Evolutionary conservation across 495 filamentous ascomycete genomes (phyloP).

Genomic region (Umbilicaria muhlenbergii): DNA sequence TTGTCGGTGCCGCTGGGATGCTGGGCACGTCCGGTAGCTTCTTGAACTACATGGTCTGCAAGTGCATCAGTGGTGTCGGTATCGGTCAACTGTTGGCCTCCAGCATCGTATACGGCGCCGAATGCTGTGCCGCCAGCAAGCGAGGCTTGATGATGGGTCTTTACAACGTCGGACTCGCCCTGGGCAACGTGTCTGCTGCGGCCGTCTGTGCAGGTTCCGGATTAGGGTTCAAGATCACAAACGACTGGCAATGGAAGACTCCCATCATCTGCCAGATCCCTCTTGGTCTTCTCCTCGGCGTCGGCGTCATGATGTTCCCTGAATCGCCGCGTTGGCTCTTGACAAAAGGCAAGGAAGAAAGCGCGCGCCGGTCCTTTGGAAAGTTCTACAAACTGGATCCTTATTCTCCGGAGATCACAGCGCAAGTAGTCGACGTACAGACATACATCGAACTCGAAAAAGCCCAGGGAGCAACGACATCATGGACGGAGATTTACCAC

Average conservation of each 20-base stretch:
- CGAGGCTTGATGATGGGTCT: conserved; percentile 15
- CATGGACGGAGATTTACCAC: conserved; percentile 15
- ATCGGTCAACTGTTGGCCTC: conserved; percentile 15
- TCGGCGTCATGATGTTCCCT: conserved; percentile 18
- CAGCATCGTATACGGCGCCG: conserved; percentile 15
- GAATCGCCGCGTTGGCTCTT: conserved; percentile 20
- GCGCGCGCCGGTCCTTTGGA: conserved; percentile 14
- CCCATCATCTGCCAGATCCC: conserved; percentile 20
- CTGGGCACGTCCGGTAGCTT: conserved; percentile 16
- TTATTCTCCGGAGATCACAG: conserved; percentile 9
- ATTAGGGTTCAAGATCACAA: conserved; percentile 1
- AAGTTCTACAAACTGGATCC: conserved; percentile 13
- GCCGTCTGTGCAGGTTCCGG: conserved; percentile 15
- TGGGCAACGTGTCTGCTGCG: conserved; percentile 14
- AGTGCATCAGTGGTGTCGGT: conserved; percentile 17
- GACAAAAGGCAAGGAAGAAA: conserved; percentile 11
- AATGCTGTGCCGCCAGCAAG: conserved; percentile 17
- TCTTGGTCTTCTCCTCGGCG: conserved; percentile 14
- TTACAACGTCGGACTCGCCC: conserved; percentile 17
- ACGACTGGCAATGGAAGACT: conserved; percentile 18
- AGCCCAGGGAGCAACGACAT: background rate
- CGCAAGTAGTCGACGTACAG: conserved; percentile 15
- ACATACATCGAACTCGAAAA: conserved; percentile 14
- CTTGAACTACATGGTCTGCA: conserved; percentile 17
- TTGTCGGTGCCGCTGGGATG: conserved; percentile 16